Evolutionary conservation across 257 asterid genomes (phyloP), one percentile per base, ranked within the genome.

Genomic region (Solanum virginianum): DNA sequence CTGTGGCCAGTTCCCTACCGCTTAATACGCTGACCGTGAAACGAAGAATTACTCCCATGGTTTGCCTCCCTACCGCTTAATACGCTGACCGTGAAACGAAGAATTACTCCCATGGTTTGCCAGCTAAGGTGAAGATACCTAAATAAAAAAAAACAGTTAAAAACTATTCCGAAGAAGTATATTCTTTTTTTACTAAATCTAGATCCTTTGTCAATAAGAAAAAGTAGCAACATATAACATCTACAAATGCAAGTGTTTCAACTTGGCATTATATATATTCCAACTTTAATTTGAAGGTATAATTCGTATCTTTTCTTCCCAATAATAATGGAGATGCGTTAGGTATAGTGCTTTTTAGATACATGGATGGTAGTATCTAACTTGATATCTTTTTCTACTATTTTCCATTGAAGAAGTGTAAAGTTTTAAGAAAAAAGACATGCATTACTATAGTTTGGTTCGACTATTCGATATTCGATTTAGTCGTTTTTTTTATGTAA

Each of bases 1-100:
- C 0, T 32, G 4, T 32, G 0, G 3, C 3, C 32, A 29, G 3
- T 29, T 2, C 32, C 3, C 4, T 32, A 32, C 4, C 4, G 0
- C 4, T 32, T 3, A 32, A 32, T 32, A 1, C 36, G 4, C 36
- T 32, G 4, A 32, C 4, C 36, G 36, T 32, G 4, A 4, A 32
- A 32, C 0, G 36, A 3, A 32, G 4, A 4, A 32, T 32, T 32
- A 32, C 4, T 1, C 36, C 4, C 4, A 32, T 32, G 4, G 0
- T 32, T n/a, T n/a, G n/a, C n/a, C n/a, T 2, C 32, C 3, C 4
- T 32, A 32, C 4, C 4, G 0, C 4, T 32, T 3, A 32, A 32
- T 32, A 1, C 36, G 4, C 36, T 32, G 4, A 32, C 4, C 36
- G 36, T 32, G 4, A 4, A 32, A 32, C 0, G 36, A 3, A 32